phyloP scores from a whole-genome alignment of 1,284 basidiomycete genomes.

The Lentinula novae-zelandiae region DNA sequence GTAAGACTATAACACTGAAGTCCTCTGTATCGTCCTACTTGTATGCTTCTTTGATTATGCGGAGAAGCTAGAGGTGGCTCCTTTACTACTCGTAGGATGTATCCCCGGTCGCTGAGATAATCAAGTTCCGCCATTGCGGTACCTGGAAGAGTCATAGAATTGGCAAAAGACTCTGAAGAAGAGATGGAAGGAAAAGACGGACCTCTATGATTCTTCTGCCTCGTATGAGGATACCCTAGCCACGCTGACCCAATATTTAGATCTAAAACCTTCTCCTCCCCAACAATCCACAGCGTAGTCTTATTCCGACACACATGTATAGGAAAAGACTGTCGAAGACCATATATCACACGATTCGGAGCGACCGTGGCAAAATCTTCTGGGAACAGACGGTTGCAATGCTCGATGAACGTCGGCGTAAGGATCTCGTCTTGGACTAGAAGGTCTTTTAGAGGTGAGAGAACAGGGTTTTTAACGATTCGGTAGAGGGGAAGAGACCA shows the following conservation, averaged over 20 bases:
- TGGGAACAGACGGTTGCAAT: slow-evolving; percentile 2
- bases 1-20: slow-evolving; percentile 9
- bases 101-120: neutral
- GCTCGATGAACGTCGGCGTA: slow-evolving; percentile 1
- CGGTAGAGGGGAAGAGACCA: slow-evolving; percentile 7
- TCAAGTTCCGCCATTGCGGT: neutral
- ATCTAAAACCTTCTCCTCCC: slow-evolving; percentile 11
- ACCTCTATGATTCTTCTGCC: slow-evolving; percentile 3
- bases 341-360: slow-evolving; percentile 1
- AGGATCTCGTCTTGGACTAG: slow-evolving; percentile 4
- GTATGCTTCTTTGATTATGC: neutral
- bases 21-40: neutral
- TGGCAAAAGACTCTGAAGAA: neutral
- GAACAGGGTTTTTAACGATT: slow-evolving; percentile 1
- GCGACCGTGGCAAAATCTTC: neutral
- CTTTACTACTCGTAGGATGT: neutral
- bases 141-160: neutral
- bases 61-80: neutral
- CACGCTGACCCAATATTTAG: slow-evolving; percentile 7
- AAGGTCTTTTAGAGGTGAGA: slow-evolving; percentile 7
- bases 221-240: slow-evolving; percentile 4
- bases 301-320: slow-evolving; percentile 7
- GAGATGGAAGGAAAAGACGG: neutral
- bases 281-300: slow-evolving; percentile 4
- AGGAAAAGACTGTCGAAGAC: slow-evolving; percentile 8